Evolutionary conservation across 208 protist species (phyloP).

Genomic region (Trypanosoma theileri): DNA sequence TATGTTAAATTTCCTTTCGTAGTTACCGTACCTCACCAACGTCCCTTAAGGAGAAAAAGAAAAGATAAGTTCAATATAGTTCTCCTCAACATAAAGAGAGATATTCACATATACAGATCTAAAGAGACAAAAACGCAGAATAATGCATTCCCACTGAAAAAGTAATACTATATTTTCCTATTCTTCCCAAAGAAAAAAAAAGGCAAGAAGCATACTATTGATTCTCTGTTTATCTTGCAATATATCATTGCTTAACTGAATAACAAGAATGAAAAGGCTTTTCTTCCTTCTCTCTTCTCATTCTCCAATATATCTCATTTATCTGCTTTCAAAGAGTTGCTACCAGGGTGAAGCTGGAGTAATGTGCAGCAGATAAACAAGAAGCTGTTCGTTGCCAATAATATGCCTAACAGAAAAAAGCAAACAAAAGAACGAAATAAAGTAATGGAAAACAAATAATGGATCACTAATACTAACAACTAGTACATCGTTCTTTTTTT

Average conservation of each 20-base stretch:
- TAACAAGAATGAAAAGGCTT: too few relatives aligned
- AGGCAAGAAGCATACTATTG: not conserved
- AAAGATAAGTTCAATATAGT: not conserved
- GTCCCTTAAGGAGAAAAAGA: not conserved
- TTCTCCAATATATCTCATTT: too few relatives aligned
- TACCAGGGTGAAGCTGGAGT: too few relatives aligned
- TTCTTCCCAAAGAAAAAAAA: not conserved
- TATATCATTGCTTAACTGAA: too few relatives aligned
- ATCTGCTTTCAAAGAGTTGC: too few relatives aligned
- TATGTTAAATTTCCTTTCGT: constrained; percentile 4
- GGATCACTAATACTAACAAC: too few relatives aligned
- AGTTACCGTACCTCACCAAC: not conserved
- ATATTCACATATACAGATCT: too few relatives aligned
- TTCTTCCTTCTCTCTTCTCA: too few relatives aligned
- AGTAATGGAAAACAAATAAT: too few relatives aligned
- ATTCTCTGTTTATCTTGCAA: not conserved
- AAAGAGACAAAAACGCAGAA: too few relatives aligned
- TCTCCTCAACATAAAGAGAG: not conserved
- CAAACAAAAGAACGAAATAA: not conserved
- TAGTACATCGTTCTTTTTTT: too few relatives aligned
- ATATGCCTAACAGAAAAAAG: not conserved
- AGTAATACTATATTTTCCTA: not conserved
- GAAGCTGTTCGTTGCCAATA: not conserved
- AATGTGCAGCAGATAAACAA: too few relatives aligned
- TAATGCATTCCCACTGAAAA: not conserved